phyloP scores from a whole-genome alignment of 306 rosid genomes.

The Fragaria ananassa region DNA sequence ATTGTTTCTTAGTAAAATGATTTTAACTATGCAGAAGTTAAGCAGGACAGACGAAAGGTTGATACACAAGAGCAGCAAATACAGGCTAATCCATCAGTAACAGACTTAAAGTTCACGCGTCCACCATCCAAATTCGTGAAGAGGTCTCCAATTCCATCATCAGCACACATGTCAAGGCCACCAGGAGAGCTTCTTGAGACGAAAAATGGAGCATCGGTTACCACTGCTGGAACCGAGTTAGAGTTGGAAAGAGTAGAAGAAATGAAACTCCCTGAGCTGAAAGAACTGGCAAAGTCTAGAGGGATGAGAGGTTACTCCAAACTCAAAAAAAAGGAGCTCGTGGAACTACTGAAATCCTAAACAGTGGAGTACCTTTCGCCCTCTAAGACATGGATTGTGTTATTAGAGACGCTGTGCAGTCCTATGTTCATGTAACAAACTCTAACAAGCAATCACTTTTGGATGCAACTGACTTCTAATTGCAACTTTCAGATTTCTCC shows the following conservation, averaged over 20 bases:
- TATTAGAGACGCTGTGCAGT: not conserved
- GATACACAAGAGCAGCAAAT: conserved; percentile 16
- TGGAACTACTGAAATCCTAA: conserved; percentile 29
- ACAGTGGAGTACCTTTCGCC: not conserved
- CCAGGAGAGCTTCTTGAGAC: conserved; percentile 12
- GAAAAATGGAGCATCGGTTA: conserved; percentile 7
- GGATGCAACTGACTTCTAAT: not conserved
- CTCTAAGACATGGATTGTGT: too few species aligned
- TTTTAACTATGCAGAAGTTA: conserved; percentile 19
- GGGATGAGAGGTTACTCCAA: conserved; percentile 60
- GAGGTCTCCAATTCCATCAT: conserved; percentile 56
- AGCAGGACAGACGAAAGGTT: conserved; percentile 13
- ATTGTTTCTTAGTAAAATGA: conserved; percentile 3
- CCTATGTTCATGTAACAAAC: not conserved
- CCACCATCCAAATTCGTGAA: conserved; percentile 49
- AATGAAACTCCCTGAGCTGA: conserved; percentile 53
- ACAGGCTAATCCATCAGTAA: conserved; percentile 8
- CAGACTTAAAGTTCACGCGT: conserved; percentile 31
- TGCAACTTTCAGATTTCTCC: not conserved
- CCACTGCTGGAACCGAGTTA: conserved; percentile 16
- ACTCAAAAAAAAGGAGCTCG: conserved; percentile 51
- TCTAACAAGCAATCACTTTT: not conserved
- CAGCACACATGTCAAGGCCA: conserved; percentile 9
- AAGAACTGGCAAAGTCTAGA: conserved; percentile 55
- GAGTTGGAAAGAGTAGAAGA: conserved; percentile 30